These are phyloP conservation scores for Leccinellum albellum DNA, from an alignment of 768 basidiomycete genomes.

Conservation along the genomic window DNA sequence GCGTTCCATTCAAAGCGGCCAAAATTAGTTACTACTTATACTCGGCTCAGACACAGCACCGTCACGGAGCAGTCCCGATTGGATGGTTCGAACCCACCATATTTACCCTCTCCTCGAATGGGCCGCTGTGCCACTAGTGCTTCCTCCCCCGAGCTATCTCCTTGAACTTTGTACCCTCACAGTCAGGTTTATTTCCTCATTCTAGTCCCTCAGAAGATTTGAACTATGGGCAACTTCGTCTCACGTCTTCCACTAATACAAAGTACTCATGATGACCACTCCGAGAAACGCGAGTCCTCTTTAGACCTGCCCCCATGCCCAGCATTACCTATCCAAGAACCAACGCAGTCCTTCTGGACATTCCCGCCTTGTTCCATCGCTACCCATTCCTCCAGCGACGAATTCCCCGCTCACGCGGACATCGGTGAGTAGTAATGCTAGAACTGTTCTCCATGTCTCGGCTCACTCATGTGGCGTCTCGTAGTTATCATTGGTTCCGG, in stretches of 20 bases:
- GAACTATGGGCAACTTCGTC: slow-evolving; percentile 25
- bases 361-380: slow-evolving; percentile 49
- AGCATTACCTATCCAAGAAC: slow-evolving; percentile 52
- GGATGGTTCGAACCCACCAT: slow-evolving; percentile 5
- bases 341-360: slow-evolving; percentile 64
- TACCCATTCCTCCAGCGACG: slow-evolving; percentile 16
- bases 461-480: background rate
- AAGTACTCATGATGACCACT: background rate
- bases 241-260: slow-evolving; percentile 11
- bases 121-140: background rate
- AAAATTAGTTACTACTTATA: background rate
- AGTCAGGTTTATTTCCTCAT: background rate
- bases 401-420: slow-evolving; percentile 52
- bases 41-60: background rate
- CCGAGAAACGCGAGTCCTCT: slow-evolving; percentile 1
- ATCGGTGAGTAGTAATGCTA: slow-evolving; percentile 33
- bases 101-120: slow-evolving; percentile 15
- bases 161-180: background rate
- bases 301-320: slow-evolving; percentile 6
- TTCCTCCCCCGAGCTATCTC: background rate
- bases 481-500: slow-evolving; percentile 53
- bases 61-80: slow-evolving; percentile 9
- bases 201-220: slow-evolving; percentile 2
- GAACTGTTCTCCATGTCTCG: background rate
- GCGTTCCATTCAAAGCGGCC: background rate